Conservation (phyloP, 2,329 filamentous ascomycete genomes). For the Ophiocordyceps camponoti-rufipedis region DNA sequence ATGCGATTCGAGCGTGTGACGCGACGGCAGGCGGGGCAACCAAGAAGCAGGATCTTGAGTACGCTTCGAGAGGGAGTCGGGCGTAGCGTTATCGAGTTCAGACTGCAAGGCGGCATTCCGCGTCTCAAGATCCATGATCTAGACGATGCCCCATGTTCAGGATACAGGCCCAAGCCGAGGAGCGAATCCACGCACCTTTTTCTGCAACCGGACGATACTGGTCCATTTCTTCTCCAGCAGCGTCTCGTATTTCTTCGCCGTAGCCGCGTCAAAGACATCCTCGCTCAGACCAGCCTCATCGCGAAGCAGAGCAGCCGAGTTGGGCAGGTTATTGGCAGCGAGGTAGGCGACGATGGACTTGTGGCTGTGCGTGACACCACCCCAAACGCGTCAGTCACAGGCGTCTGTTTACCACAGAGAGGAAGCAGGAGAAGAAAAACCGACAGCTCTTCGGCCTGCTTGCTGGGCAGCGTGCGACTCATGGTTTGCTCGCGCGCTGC, state of each 20-base stretch:
- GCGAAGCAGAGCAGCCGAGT: conserved; percentile 52
- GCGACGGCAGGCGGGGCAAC: conserved; percentile 68
- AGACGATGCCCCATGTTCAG: background rate
- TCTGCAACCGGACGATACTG: conserved; percentile 81
- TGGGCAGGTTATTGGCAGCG: conserved; percentile 50
- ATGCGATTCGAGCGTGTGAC: conserved; percentile 71
- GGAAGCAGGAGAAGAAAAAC: conserved; percentile 13
- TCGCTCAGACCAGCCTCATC: conserved; percentile 60
- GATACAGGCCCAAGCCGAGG: background rate
- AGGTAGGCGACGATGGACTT: conserved; percentile 89
- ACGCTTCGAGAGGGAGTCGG: conserved; percentile 51
- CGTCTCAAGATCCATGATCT: conserved; percentile 90
- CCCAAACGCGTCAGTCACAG: too few species aligned
- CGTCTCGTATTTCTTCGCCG: conserved; percentile 85
- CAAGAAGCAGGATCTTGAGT: conserved; percentile 74
- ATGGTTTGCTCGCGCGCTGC: conserved; percentile 22
- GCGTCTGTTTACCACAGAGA: too few species aligned
- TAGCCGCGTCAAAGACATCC: conserved; percentile 55
- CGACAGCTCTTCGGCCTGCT: conserved; percentile 81
- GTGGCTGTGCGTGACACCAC: conserved; percentile 44
- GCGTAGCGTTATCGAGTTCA: conserved; percentile 73
- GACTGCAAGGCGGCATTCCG: conserved; percentile 54
- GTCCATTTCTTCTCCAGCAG: conserved; percentile 98
- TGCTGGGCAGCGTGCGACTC: conserved; percentile 57
- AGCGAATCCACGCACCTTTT: conserved; percentile 47